Evolutionary conservation across 768 basidiomycete species (phyloP).

Genomic region (Chalciporus piperatus): DNA sequence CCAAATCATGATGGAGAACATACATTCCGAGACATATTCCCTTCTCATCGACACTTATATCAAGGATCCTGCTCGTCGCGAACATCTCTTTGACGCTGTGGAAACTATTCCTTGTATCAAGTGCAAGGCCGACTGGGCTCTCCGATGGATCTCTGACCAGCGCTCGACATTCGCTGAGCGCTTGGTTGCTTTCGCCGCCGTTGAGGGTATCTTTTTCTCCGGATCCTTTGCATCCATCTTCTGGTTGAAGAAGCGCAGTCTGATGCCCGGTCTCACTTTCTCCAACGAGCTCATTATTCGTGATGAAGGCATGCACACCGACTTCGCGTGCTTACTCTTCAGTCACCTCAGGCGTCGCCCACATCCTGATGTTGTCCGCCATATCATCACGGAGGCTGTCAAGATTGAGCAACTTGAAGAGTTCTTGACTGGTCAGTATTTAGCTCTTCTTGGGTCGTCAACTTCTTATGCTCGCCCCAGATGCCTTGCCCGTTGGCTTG

Average conservation of each 20-base stretch:
- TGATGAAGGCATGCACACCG: conserved; percentile 96
- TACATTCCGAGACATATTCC: conserved; percentile 96
- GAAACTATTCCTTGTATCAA: conserved; percentile 93
- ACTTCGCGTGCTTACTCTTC: conserved; percentile 91
- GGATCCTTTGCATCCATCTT: conserved; percentile 93
- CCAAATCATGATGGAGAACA: conserved; percentile 99
- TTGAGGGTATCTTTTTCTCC: conserved; percentile 97
- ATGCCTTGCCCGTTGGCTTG: conserved; percentile 79
- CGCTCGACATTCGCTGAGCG: conserved; percentile 83
- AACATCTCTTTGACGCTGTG: conserved; percentile 86
- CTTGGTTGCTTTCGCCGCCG: conserved; percentile 89
- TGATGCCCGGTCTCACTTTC: conserved; percentile 97
- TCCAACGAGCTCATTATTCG: conserved; percentile 96
- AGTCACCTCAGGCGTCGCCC: conserved; percentile 77
- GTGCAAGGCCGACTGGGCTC: conserved; percentile 93
- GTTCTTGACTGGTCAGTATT: conserved; percentile 66
- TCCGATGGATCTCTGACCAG: conserved; percentile 86
- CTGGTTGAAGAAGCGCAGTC: conserved; percentile 95
- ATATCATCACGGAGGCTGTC: conserved; percentile 81
- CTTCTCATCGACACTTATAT: conserved; percentile 95
- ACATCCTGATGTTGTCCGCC: conserved; percentile 69
- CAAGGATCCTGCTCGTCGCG: conserved; percentile 71
- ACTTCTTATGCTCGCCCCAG: conserved; percentile 31
- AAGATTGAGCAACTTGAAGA: conserved; percentile 84
- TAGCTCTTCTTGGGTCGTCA: background rate